phyloP scores from a whole-genome alignment of 441 rosid species.

The Gossypium gossypioides region DNA sequence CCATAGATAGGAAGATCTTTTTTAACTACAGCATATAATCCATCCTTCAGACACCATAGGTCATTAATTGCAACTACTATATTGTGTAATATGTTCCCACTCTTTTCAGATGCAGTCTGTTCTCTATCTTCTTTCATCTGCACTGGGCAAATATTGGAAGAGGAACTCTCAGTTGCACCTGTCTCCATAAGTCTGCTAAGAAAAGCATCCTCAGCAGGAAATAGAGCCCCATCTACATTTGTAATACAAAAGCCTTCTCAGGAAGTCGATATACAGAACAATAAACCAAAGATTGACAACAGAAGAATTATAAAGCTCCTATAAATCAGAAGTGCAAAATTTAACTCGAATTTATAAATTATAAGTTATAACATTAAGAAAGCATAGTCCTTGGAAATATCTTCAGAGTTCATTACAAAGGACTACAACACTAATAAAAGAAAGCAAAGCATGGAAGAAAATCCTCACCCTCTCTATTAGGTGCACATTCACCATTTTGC shows the following conservation, averaged over 20 bases:
- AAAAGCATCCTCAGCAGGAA: conserved; percentile 44
- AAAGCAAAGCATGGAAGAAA: neutral
- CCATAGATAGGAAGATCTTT: conserved; percentile 43
- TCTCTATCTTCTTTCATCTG: conserved; percentile 35
- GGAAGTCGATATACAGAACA: conserved; percentile 17
- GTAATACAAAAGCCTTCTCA: conserved; percentile 27
- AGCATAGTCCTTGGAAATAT: neutral
- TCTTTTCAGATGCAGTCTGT: conserved; percentile 29
- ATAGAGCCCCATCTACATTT: conserved; percentile 36
- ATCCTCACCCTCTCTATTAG: conserved; percentile 43
- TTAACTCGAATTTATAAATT: neutral
- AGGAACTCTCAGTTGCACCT: conserved; percentile 81
- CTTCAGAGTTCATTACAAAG: neutral
- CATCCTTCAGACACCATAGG: conserved; percentile 57
- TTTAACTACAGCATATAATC: conserved; percentile 39
- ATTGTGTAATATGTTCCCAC: conserved; percentile 35
- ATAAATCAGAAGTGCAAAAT: neutral
- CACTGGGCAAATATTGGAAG: conserved; percentile 33
- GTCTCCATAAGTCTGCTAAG: conserved; percentile 60
- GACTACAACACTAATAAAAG: neutral
- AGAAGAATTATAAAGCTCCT: neutral
- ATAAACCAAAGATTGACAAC: neutral
- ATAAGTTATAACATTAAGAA: neutral
- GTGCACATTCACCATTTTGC: conserved; percentile 22
- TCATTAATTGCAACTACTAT: conserved; percentile 42